Evolutionary conservation across 768 basidiomycete species (phyloP).

Genomic region (Boletus subparvulus): DNA sequence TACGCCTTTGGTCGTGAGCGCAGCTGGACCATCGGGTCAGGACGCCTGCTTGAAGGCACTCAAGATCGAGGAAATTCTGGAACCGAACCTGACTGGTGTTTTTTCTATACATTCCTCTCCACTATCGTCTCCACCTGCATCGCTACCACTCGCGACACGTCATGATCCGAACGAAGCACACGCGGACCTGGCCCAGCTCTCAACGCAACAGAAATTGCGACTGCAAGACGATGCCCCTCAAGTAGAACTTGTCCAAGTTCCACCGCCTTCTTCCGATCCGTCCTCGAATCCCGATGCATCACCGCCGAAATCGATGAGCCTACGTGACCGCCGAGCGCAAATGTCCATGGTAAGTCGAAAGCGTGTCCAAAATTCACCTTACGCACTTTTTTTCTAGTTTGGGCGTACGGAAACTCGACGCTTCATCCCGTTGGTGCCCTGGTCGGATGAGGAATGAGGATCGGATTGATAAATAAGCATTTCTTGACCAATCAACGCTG

Average conservation of each 20-base stretch:
- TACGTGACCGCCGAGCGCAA: slow-evolving; percentile 33
- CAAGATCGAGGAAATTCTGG: slow-evolving; percentile 20
- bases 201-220: background rate
- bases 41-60: slow-evolving; percentile 8
- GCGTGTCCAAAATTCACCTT: background rate
- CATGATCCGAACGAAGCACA: background rate
- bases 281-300: slow-evolving; percentile 9
- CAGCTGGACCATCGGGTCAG: background rate
- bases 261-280: background rate
- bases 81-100: slow-evolving; percentile 1
- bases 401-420: slow-evolving; percentile 28
- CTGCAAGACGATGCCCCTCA: background rate
- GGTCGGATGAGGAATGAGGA: slow-evolving; percentile 32
- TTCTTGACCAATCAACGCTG: slow-evolving; percentile 15
- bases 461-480: slow-evolving; percentile 12
- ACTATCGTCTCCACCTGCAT: slow-evolving; percentile 10
- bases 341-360: slow-evolving; percentile 24
- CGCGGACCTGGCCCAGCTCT: background rate
- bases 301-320: slow-evolving; percentile 28
- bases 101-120: slow-evolving; percentile 21
- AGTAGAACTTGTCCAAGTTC: background rate
- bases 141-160: background rate
- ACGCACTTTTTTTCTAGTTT: slow-evolving; percentile 17
- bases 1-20: background rate
- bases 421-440: slow-evolving; percentile 30